Evolutionary conservation across 164 flowering plant genomes (phyloP), one percentile per base, ranked within the genome.

Genomic region (Malania oleifera): DNA sequence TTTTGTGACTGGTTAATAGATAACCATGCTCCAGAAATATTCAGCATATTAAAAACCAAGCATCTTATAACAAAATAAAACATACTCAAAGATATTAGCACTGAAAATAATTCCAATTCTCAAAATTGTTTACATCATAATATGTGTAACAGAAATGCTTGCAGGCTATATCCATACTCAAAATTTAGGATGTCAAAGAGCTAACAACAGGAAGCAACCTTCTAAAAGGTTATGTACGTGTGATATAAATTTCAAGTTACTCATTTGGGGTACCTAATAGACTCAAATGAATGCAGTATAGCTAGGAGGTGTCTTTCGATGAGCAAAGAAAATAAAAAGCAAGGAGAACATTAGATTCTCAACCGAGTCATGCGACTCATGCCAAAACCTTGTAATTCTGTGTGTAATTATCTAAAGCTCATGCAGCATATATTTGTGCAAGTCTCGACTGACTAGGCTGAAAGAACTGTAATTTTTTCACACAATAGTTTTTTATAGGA

Each of bases 1-100:
- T 1, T 46, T 20, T 19, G 43, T 38, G 28, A 54, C 31, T 20
- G 22, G 54, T 69, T 52, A 59, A 27, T 25, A 49, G 12, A 39
- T 34, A 53, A 7, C 43, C 53, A 46, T 24, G 7, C 54, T 52
- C n/a, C 20, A 47, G 7, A 62, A 49, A 17, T 18, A 44, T 23
- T 38, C 20, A 8, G n/a, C 13, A 10, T 5, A 25, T n/a, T 49
- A 28, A 54, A 17, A 31, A 4, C 35, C 35, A 31, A 4, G 35
- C 35, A 31, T 31, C 9, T 31, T 31, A 31, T 31, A 4, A 9
- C 35, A 31, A 4, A 4, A 31, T 31, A 31, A 31, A 31, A 4
- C 35, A 31, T 31, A 4, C 9, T 31, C 4, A 31, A 9, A 9
- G 4, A 31, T 31, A 31, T 31, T 4, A 31, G 9, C 35, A 31